These are phyloP conservation scores for Xylariaceae sp. DNA, from an alignment of 2,329 filamentous ascomycete genomes.

Conservation along the genomic window DNA sequence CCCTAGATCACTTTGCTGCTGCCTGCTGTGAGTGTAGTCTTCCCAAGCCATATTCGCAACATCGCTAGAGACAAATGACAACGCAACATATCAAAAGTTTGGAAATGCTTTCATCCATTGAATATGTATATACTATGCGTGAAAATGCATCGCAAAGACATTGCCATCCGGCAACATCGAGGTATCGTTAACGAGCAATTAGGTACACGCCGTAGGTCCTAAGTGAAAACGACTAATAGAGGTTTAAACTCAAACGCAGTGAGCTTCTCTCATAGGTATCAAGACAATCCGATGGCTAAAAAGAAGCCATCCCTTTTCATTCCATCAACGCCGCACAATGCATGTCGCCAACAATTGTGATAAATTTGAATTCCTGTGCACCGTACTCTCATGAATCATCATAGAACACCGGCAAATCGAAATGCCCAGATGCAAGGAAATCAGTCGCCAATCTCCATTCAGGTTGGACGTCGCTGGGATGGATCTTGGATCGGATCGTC, in stretches of 20 bases:
- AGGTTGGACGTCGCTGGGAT: conserved; percentile 12
- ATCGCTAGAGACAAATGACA: not conserved
- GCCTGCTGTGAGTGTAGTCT: too few relatives aligned
- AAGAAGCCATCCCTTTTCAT: conserved; percentile 8
- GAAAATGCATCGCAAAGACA: not conserved
- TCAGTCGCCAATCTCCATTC: not conserved
- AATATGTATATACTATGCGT: not conserved
- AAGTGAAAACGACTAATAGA: not conserved
- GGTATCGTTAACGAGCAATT: not conserved
- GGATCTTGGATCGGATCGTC: conserved; percentile 25
- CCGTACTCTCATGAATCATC: conserved; percentile 18
- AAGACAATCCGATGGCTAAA: not conserved
- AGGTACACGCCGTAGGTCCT: conserved; percentile 1
- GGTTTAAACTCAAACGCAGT: not conserved
- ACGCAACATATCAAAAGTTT: not conserved
- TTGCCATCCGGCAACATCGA: not conserved
- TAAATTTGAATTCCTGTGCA: conserved; percentile 10
- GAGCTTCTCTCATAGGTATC: not conserved
- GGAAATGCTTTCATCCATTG: not conserved
- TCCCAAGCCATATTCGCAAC: not conserved
- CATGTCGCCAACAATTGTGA: conserved; percentile 6
- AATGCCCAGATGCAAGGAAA: conserved; percentile 6
- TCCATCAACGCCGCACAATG: conserved; percentile 18
- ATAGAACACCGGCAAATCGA: conserved; percentile 5
- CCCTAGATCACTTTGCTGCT: too few relatives aligned